Base-by-base conservation (phyloP, 1,284 basidiomycete genomes). In the Leccinum pachyderme region DNA sequence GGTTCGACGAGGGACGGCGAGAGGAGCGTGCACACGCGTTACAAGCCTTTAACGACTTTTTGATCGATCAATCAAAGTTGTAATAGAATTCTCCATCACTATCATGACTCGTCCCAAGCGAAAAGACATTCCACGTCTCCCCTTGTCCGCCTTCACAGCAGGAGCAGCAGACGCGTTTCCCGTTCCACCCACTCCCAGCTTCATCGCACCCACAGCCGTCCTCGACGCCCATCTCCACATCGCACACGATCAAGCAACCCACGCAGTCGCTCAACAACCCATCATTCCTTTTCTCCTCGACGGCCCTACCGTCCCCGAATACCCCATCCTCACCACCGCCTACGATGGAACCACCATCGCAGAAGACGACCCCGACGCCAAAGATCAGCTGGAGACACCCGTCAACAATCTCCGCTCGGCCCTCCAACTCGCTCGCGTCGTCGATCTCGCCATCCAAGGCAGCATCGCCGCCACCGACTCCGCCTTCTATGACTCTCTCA, bases 381-480 rank as follows among this genome's bases (percentile, higher is more conserved):
- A 57, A n/a, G 18, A 50, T 6, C 63, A 53, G n/a, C 29, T 57
- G 22, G 64, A 66, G 46, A 39, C 12, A 18, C 49, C 64, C 0
- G 69, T 70, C 57, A 51, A 50, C 32, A 83, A 79, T 49, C 72
- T 92, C 37, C 72, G 72, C 58, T 87, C 84, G 81, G 88, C 87
- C 1, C 72, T 92, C 8, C 71, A 79, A 47, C 76, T 78, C 55
- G 83, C 80, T 39, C 76, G 78, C 53, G 80, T 82, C 13, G 80
- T 92, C 18, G 87, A 90, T 63, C 80, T 92, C 59, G 82, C 89
- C 64, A 75, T 91, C 48, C 75, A 81, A 59, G 74, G 75, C 33
- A 74, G 78, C 49, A 72, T 87, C 51, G 73, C 77, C 8, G 66
- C 67, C 9, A 64, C 67, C 4, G 84, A 89, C 53, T 67, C 77